Conservation (phyloP, 805 yeast species). For the Candida montana region DNA sequence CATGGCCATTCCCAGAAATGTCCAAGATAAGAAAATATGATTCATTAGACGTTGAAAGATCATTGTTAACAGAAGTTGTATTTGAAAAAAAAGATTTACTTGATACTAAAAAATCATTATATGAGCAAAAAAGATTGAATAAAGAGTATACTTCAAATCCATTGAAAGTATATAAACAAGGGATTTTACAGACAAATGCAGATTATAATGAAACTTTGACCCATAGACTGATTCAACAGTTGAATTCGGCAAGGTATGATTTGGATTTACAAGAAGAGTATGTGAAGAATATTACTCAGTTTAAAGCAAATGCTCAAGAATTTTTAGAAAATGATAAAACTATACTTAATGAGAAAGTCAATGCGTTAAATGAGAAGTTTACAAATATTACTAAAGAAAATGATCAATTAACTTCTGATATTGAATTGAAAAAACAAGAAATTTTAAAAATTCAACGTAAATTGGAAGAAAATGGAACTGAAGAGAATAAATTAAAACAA, state of each 20-base stretch:
- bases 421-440: slow-evolving; percentile 21
- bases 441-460: slow-evolving; percentile 19
- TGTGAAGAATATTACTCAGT: slow-evolving; percentile 34
- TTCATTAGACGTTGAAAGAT: slow-evolving; percentile 73
- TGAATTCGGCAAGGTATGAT: slow-evolving; percentile 43
- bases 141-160: slow-evolving; percentile 71
- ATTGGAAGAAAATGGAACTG: slow-evolving; percentile 26
- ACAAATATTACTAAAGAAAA: slow-evolving; percentile 28
- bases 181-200: slow-evolving; percentile 39
- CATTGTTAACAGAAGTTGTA: slow-evolving; percentile 68
- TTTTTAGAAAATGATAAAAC: slow-evolving; percentile 40
- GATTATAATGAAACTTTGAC: slow-evolving; percentile 45
- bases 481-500: slow-evolving; percentile 31
- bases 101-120: slow-evolving; percentile 36
- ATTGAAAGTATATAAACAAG: slow-evolving; percentile 47
- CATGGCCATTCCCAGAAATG: slow-evolving; percentile 81
- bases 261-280: slow-evolving; percentile 42
- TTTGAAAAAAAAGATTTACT: slow-evolving; percentile 45
- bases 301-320: slow-evolving; percentile 38
- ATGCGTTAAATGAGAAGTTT: slow-evolving; percentile 32
- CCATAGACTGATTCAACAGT: slow-evolving; percentile 55
- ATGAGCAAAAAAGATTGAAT: slow-evolving; percentile 56
- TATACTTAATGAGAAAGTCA: slow-evolving; percentile 41
- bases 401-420: slow-evolving; percentile 22
- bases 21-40: slow-evolving; percentile 57